Evolutionary conservation across 495 filamentous ascomycete genomes (phyloP).

Genomic region (Daldinia grandis): DNA sequence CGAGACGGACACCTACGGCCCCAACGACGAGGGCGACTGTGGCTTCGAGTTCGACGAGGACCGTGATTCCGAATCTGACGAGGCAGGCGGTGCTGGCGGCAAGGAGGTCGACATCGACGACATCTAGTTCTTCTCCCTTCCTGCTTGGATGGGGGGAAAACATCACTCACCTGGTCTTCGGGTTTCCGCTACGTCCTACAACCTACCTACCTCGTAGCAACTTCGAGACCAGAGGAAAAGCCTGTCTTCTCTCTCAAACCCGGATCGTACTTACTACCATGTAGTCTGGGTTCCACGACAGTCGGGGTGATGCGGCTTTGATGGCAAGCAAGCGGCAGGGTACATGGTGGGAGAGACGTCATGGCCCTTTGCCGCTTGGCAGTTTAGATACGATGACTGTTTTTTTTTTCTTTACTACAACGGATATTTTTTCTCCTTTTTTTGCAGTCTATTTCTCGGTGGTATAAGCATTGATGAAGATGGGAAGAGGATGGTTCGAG

Average conservation of each 20-base stretch:
- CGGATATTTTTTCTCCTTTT: neutral
- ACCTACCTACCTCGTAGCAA: neutral
- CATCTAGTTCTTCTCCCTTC: constrained; percentile 58
- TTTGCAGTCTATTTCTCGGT: neutral
- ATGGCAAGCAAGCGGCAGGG: constrained; percentile 36
- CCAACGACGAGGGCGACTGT: constrained; percentile 77
- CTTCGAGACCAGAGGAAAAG: constrained; percentile 44
- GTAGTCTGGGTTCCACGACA: constrained; percentile 56
- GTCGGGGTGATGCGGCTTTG: constrained; percentile 48
- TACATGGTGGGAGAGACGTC: constrained; percentile 63
- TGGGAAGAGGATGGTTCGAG: neutral
- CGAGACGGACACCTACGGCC: constrained; percentile 92
- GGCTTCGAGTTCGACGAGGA: constrained; percentile 90
- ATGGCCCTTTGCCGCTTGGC: constrained; percentile 42
- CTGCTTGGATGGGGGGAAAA: constrained; percentile 15
- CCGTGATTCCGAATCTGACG: constrained; percentile 74
- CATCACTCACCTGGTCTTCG: constrained; percentile 62
- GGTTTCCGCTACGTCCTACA: constrained; percentile 43
- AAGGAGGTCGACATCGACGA: constrained; percentile 80
- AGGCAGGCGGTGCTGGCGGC: constrained; percentile 63
- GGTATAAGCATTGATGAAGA: constrained; percentile 1
- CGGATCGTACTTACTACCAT: constrained; percentile 23
- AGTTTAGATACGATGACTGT: constrained; percentile 12
- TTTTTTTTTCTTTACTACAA: neutral
- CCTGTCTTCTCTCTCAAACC: constrained; percentile 72